phyloP scores from a whole-genome alignment of 345 rosid genomes.

The Corchorus olitorius region DNA sequence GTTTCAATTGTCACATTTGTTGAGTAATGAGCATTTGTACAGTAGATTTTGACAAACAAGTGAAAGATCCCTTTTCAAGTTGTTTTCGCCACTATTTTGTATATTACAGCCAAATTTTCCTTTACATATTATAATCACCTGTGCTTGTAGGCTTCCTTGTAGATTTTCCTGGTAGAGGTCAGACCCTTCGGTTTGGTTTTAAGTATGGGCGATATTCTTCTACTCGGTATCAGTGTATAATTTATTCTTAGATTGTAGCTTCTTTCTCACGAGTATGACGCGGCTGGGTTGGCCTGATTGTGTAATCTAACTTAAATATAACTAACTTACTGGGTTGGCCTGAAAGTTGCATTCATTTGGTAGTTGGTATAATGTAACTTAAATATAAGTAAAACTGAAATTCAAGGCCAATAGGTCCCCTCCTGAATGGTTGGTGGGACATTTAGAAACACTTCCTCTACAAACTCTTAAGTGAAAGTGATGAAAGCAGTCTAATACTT shows the following conservation, averaged over 20 bases:
- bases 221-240: background rate
- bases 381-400: background rate
- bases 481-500: background rate
- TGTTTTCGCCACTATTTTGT: background rate
- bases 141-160: background rate
- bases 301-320: background rate
- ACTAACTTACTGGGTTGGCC: background rate
- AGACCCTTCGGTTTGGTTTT: background rate
- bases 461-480: background rate
- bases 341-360: background rate
- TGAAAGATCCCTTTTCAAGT: slow-evolving; percentile 13
- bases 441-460: background rate
- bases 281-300: background rate
- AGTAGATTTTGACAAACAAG: background rate
- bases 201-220: background rate
- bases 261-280: background rate
- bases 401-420: background rate
- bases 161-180: slow-evolving; percentile 5
- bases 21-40: slow-evolving; percentile 5
- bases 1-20: background rate
- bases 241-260: background rate
- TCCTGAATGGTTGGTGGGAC: background rate
- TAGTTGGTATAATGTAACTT: background rate
- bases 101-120: background rate
- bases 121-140: background rate